These are phyloP conservation scores for Sodiomyces alkalinus DNA, from an alignment of 2,329 filamentous ascomycete genomes.

Conservation along the genomic window DNA sequence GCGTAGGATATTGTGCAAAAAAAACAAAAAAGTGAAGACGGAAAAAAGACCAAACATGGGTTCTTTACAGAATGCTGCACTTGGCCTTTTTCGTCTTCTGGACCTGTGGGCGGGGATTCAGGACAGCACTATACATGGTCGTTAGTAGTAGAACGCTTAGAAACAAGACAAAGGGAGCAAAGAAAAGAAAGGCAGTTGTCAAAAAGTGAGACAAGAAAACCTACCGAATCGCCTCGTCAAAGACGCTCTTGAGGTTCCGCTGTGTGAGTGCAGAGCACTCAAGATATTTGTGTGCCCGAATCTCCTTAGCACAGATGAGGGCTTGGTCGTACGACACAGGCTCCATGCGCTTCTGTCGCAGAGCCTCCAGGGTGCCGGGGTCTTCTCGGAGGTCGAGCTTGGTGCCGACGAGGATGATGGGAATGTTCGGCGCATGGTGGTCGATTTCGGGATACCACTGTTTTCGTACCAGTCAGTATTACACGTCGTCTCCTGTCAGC, in stretches of 20 bases:
- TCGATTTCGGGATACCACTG: constrained; percentile 98
- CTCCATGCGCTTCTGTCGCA: constrained; percentile 88
- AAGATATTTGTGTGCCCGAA: constrained; percentile 90
- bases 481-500: too few relatives aligned
- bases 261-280: constrained; percentile 97
- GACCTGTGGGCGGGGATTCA: constrained; percentile 48
- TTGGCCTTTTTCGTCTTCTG: constrained; percentile 48
- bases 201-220: constrained; percentile 19
- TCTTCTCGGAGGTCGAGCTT: constrained; percentile 95
- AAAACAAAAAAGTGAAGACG: constrained; percentile 1
- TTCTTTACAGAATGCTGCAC: constrained; percentile 51
- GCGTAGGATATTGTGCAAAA: constrained; percentile 4
- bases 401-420: constrained; percentile 92
- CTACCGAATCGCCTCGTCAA: constrained; percentile 95
- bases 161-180: constrained; percentile 3
- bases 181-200: too few relatives aligned
- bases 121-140: constrained; percentile 55
- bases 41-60: constrained; percentile 1
- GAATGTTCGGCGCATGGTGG: constrained; percentile 87
- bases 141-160: too few relatives aligned
- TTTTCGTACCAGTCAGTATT: constrained; percentile 1
- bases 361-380: constrained; percentile 60
- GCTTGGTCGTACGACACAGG: constrained; percentile 94
- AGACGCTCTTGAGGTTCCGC: constrained; percentile 94
- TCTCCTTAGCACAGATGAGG: constrained; percentile 77